phyloP scores from a whole-genome alignment of 163 green algal genomes.

The Prototheca wickerhamii region DNA sequence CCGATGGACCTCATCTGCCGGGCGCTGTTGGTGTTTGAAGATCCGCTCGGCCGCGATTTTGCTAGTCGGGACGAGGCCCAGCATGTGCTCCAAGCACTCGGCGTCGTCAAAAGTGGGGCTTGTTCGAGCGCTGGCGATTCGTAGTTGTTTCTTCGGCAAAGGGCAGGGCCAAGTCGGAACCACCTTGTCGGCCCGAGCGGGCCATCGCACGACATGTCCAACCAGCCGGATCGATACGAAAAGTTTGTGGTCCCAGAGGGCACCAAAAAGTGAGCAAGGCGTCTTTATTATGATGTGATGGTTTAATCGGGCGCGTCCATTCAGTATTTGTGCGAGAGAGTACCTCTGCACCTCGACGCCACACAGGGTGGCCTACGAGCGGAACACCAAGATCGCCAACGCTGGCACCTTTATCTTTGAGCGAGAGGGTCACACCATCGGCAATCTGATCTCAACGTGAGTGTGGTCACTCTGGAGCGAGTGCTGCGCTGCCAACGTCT shows the following conservation, averaged over 20 bases:
- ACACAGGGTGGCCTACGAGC: constrained; percentile 64
- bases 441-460: constrained; percentile 83
- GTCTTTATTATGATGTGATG: background rate
- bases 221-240: constrained; percentile 48
- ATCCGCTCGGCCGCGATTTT: no score
- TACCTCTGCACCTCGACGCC: background rate
- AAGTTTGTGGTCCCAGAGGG: constrained; percentile 72
- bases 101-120: no score
- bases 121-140: no score
- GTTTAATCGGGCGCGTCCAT: background rate
- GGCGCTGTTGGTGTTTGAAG: no score
- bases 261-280: constrained; percentile 39
- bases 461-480: background rate
- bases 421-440: constrained; percentile 92
- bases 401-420: constrained; percentile 80
- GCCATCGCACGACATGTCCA: constrained; percentile 18
- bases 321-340: background rate
- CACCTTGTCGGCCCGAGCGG: background rate
- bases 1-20: no score
- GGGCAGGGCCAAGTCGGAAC: no score
- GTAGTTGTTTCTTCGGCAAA: no score
- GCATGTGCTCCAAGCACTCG: no score
- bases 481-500: no score
- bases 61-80: no score
- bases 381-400: constrained; percentile 81